A percentile compares a stretch with the other conserved stretches of the same genome.
Evolutionary conservation across 1,139 yeast species (phyloP).

Genomic region (Nakaseomyces glabratus): DNA sequence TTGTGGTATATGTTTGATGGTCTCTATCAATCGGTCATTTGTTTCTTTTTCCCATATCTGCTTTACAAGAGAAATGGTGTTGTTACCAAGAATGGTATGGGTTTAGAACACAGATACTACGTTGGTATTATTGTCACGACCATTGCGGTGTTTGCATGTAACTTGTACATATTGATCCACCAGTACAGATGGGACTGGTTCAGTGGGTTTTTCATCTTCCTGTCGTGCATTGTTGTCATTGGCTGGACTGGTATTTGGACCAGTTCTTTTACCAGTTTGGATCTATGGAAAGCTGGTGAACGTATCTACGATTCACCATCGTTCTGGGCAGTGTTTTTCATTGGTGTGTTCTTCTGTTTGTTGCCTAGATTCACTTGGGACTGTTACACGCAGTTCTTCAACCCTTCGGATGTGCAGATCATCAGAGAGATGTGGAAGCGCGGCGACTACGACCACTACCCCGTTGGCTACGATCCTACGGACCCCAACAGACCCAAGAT

Average conservation of each 20-base stretch:
- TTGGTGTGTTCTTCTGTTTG: constrained; percentile 64
- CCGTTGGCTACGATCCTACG: constrained; percentile 56
- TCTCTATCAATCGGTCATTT: constrained; percentile 71
- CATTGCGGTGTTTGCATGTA: constrained; percentile 72
- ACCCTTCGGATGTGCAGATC: constrained; percentile 77
- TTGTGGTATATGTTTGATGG: constrained; percentile 85
- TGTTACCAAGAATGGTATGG: constrained; percentile 52
- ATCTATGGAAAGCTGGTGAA: constrained; percentile 68
- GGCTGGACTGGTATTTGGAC: constrained; percentile 94
- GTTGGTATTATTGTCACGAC: constrained; percentile 75
- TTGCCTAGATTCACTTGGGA: constrained; percentile 70
- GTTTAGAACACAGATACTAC: constrained; percentile 74
- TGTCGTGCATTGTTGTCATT: constrained; percentile 62
- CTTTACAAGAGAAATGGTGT: constrained; percentile 44
- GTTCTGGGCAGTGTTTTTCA: constrained; percentile 75
- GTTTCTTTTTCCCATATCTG: constrained; percentile 82
- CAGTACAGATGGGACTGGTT: constrained; percentile 96
- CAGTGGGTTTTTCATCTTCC: constrained; percentile 47
- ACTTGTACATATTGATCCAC: constrained; percentile 67
- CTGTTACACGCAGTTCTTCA: constrained; percentile 48
- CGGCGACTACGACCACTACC: constrained; percentile 53
- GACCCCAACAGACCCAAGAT: constrained; percentile 40
- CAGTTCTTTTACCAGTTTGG: constrained; percentile 46
- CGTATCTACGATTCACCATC: constrained; percentile 62
- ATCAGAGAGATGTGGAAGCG: constrained; percentile 63